phyloP scores from a whole-genome alignment of 768 basidiomycete genomes.

The Mycena crocata region DNA sequence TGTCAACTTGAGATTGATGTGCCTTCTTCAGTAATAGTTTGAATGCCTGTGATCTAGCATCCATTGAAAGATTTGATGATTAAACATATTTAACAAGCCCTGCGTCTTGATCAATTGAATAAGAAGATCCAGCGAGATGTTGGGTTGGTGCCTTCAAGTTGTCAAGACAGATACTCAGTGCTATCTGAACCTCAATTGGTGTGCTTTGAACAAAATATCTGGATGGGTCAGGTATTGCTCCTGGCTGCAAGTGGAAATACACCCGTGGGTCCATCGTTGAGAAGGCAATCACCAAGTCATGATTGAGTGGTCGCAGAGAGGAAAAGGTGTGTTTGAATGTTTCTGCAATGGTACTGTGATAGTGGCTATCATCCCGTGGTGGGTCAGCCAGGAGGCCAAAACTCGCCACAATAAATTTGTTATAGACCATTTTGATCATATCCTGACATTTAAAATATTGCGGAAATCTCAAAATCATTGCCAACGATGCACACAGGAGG shows the following conservation, averaged over 20 bases:
- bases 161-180: constrained; percentile 8
- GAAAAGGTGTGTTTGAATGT: constrained; percentile 9
- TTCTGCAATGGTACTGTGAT: constrained; percentile 7
- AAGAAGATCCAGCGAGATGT: background rate
- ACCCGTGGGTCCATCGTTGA: constrained; percentile 11
- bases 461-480: constrained; percentile 24
- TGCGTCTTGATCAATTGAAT: constrained; percentile 8
- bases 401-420: constrained; percentile 6
- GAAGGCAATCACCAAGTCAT: constrained; percentile 8
- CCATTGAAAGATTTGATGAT: constrained; percentile 2
- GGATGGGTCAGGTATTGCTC: constrained; percentile 10
- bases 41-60: constrained; percentile 21
- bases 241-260: constrained; percentile 1
- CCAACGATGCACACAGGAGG: constrained; percentile 19
- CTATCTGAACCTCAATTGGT: constrained; percentile 16
- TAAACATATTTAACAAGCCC: constrained; percentile 4
- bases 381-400: background rate
- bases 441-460: constrained; percentile 22
- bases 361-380: constrained; percentile 5
- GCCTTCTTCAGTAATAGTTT: constrained; percentile 18
- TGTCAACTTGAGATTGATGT: constrained; percentile 15
- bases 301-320: background rate
- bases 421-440: constrained; percentile 8
- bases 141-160: background rate
- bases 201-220: constrained; percentile 12